phyloP scores from a whole-genome alignment of 1,284 basidiomycete genomes.

The Chalciporus sp. region DNA sequence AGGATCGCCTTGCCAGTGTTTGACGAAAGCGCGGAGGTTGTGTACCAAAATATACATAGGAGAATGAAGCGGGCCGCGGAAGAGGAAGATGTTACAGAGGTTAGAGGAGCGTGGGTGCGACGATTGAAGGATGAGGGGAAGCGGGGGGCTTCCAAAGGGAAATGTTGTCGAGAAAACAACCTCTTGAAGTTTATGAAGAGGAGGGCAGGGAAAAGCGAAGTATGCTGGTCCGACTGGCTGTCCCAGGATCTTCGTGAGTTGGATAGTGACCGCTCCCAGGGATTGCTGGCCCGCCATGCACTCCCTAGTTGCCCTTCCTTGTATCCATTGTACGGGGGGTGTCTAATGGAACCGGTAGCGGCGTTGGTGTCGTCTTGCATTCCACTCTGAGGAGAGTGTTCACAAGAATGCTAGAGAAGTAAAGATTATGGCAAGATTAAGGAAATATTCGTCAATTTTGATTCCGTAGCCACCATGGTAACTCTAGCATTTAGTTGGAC shows the following conservation, averaged over 20 bases:
- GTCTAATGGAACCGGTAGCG: conserved; percentile 9
- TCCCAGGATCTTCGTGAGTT: conserved; percentile 10
- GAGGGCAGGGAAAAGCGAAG: conserved; percentile 10
- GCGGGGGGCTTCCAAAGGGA: conserved; percentile 8
- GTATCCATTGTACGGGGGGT: conserved; percentile 23
- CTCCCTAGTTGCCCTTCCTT: conserved; percentile 17
- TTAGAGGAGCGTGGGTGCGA: conserved; percentile 21
- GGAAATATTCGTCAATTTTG: not conserved
- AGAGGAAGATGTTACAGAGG: conserved; percentile 17
- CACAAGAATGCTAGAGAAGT: not conserved
- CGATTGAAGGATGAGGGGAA: conserved; percentile 31
- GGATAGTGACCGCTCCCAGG: conserved; percentile 13
- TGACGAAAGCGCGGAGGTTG: conserved; percentile 83
- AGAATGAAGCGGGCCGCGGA: conserved; percentile 54
- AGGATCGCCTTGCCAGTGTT: conserved; percentile 91
- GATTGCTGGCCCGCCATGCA: conserved; percentile 30
- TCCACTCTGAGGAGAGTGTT: conserved; percentile 13
- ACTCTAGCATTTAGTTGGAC: conserved; percentile 10
- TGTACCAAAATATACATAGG: conserved; percentile 81
- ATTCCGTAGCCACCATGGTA: not conserved
- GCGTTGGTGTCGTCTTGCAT: conserved; percentile 24
- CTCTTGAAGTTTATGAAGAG: conserved; percentile 21
- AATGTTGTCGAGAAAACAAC: conserved; percentile 20
- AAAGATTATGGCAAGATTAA: not conserved
- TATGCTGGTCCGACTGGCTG: conserved; percentile 1